A percentile compares a stretch with the other conserved stretches of the same genome.
These are phyloP conservation scores for Melanogaster broomeanus DNA, from an alignment of 768 basidiomycete genomes.

Conservation along the genomic window DNA sequence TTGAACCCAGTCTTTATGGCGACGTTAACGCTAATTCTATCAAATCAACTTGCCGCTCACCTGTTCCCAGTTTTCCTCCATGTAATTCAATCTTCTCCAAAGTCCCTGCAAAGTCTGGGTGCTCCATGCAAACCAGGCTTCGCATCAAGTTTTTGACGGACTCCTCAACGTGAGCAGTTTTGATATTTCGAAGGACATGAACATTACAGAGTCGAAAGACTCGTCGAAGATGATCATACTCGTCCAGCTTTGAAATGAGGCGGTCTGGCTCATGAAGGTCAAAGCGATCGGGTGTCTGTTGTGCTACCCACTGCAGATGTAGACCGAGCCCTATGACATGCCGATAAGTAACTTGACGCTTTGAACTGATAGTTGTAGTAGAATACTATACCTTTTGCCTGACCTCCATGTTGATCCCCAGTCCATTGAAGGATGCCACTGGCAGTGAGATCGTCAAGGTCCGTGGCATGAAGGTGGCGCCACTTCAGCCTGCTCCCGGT, in stretches of 20 bases:
- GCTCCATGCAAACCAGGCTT: conserved; percentile 20
- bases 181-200: conserved; percentile 22
- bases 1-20: not conserved
- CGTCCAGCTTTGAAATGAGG: conserved; percentile 3
- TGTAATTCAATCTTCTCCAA: conserved; percentile 8
- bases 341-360: too few relatives aligned
- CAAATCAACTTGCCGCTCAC: too few relatives aligned
- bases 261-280: conserved; percentile 25
- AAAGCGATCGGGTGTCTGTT: not conserved
- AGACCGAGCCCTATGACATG: conserved; percentile 27
- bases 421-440: conserved; percentile 17
- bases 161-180: conserved; percentile 5
- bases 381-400: not conserved
- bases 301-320: conserved; percentile 15
- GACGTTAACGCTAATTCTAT: too few relatives aligned
- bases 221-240: conserved; percentile 25
- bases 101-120: conserved; percentile 22
- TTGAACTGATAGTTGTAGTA: too few relatives aligned
- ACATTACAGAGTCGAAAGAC: conserved; percentile 19
- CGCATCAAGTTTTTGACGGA: conserved; percentile 19
- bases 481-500: conserved; percentile 18
- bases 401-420: conserved; percentile 9
- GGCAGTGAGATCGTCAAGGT: conserved; percentile 5
- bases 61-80: conserved; percentile 21
- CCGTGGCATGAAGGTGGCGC: conserved; percentile 22